These are phyloP conservation scores for Exophiala sp. DNA, from an alignment of 2,329 filamentous ascomycete species.

Conservation along the genomic window DNA sequence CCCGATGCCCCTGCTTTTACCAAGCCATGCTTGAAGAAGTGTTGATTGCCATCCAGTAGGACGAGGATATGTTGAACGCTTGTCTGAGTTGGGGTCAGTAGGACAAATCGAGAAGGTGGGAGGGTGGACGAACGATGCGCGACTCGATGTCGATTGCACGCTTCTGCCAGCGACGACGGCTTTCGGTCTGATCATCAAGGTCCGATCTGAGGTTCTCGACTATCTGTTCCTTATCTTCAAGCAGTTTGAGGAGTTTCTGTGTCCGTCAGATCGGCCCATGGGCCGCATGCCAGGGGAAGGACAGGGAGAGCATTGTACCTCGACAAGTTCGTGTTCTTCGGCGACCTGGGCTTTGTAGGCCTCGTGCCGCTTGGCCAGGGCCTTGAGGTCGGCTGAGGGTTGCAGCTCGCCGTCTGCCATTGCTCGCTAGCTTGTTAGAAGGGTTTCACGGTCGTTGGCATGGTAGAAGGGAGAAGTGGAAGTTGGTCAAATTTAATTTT, in stretches of 20 bases:
- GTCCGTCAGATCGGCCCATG: background rate
- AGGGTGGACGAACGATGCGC: slow-evolving; percentile 10
- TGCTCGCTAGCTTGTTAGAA: background rate
- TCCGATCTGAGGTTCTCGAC: slow-evolving; percentile 17
- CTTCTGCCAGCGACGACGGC: slow-evolving; percentile 21
- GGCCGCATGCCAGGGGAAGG: background rate
- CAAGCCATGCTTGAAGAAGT: slow-evolving; percentile 18
- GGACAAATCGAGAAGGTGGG: background rate
- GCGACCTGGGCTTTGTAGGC: slow-evolving; percentile 12
- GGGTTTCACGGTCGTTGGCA: background rate
- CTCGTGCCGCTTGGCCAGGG: slow-evolving; percentile 6
- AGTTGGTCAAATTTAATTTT: background rate
- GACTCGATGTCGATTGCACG: slow-evolving; percentile 18
- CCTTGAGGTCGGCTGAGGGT: slow-evolving; percentile 1
- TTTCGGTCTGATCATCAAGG: slow-evolving; percentile 21
- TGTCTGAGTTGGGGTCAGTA: slow-evolving; percentile 12
- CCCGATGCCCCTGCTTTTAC: slow-evolving; percentile 13
- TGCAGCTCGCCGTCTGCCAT: slow-evolving; percentile 7
- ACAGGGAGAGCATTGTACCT: slow-evolving; percentile 3
- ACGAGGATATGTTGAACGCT: slow-evolving; percentile 21
- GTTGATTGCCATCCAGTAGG: slow-evolving; percentile 23
- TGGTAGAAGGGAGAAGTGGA: background rate
- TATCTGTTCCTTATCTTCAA: slow-evolving; percentile 9
- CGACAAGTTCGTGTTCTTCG: slow-evolving; percentile 11
- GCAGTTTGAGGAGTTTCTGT: slow-evolving; percentile 14